Evolutionary conservation across 2,329 filamentous ascomycete species (phyloP), one percentile per base, ranked within the genome.

Genomic region (Raffaelea deltoideospora): DNA sequence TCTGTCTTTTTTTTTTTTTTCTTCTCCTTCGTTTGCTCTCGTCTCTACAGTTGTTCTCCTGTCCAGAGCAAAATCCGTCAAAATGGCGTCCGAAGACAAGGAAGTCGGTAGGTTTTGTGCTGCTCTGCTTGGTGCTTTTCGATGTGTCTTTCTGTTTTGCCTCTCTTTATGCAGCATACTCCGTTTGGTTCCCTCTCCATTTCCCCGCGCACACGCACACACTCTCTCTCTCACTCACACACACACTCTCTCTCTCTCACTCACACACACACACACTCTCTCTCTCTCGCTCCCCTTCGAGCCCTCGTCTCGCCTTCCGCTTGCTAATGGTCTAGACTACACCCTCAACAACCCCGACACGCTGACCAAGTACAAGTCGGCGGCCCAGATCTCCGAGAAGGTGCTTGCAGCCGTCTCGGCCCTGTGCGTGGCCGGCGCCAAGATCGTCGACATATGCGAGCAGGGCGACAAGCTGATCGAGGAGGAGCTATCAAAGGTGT

Each of bases 331-430:
- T 7, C 3, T 50, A 93, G 84, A 93, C 59, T 87, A 92, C 67
- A 73, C 82, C 49, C 76, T 95, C 60, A 83, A 77, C 61, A 90
- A 92, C 69, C 84, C 83, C 43, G 83, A 92, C 59, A 95, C 86
- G 52, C 73, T 98, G 52, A 96, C 90, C 64, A 98, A 96, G 72
- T 96, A 96, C 74, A 96, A 94, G 78, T 87, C 82, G 47, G 90
- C 90, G 40, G 88, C 83, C 45, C 72, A 82, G 58, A 96, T 98
- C 63, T 90, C 88, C 35, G 84, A 95, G 60, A 94, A 88, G 67
- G 88, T 93, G 49, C 76, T 98, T 49, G 84, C 86, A 51, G 79
- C 80, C 50, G 88, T 98, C 47, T 65, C 71, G 41, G 67, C 72
- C 57, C 66, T 78, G 45, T 75, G 84, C 56, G 69, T 82, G 43